Evolutionary conservation across 2,329 filamentous ascomycete species (phyloP).

Genomic region (Tolypocladium nubicola): DNA sequence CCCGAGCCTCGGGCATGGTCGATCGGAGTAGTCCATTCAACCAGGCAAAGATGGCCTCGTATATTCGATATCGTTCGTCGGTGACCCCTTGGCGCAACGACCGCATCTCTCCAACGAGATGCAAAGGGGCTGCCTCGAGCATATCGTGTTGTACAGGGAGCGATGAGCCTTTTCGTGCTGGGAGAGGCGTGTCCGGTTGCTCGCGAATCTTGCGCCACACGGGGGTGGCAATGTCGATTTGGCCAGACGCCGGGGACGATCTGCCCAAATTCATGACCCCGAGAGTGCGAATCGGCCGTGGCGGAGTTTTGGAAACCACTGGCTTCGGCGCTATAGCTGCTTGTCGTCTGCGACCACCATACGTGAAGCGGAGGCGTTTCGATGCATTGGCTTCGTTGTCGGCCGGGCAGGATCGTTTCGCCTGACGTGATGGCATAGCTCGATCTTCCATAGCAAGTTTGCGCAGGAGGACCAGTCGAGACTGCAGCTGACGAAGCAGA

Average conservation of each 20-base stretch:
- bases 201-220: constrained; percentile 15
- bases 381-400: constrained; percentile 2
- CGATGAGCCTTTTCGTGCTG: neutral
- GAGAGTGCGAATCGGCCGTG: constrained; percentile 15
- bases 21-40: constrained; percentile 16
- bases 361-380: constrained; percentile 20
- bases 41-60: constrained; percentile 22
- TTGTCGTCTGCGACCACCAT: constrained; percentile 13
- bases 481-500: constrained; percentile 34
- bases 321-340: neutral
- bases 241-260: constrained; percentile 13
- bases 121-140: constrained; percentile 1
- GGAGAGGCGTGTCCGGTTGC: constrained; percentile 4
- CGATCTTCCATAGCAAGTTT: constrained; percentile 18
- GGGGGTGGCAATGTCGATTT: constrained; percentile 18
- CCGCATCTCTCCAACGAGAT: constrained; percentile 11
- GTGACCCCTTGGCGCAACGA: constrained; percentile 11
- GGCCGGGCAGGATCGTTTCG: constrained; percentile 11
- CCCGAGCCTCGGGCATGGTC: constrained; percentile 11
- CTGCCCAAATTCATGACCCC: constrained; percentile 17
- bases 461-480: constrained; percentile 28
- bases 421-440: constrained; percentile 1
- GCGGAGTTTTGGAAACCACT: constrained; percentile 11
- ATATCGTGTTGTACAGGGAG: neutral
- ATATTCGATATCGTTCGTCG: constrained; percentile 16